Conservation (phyloP, 2,329 filamentous ascomycete genomes). For the Ophiostoma sp. region DNA sequence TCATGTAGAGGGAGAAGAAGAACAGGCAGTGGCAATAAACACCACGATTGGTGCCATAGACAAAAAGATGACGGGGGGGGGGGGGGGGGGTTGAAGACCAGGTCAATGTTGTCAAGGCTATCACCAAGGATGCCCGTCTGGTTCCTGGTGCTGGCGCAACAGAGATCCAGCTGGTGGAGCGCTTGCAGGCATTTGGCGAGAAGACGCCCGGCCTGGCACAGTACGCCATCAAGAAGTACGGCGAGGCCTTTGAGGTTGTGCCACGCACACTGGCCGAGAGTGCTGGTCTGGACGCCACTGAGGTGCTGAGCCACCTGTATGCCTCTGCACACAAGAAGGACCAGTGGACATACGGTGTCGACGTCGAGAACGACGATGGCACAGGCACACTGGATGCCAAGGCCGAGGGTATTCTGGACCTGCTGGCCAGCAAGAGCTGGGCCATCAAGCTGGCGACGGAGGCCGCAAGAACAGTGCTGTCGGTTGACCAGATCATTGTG, state of each 20-base stretch:
- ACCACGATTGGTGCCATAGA: too few relatives aligned
- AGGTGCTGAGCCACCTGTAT: constrained; percentile 86
- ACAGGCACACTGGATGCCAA: constrained; percentile 80
- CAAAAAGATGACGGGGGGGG: not conserved
- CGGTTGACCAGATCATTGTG: constrained; percentile 98
- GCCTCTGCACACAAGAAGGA: constrained; percentile 87
- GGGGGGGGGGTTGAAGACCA: not conserved
- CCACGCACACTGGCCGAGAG: constrained; percentile 91
- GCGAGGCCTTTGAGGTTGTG: constrained; percentile 95
- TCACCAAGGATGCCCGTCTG: constrained; percentile 84
- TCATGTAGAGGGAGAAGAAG: too few relatives aligned
- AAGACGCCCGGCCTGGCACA: constrained; percentile 89
- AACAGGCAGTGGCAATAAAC: too few relatives aligned
- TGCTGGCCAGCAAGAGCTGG: constrained; percentile 90
- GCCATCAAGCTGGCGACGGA: constrained; percentile 96
- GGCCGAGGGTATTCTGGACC: constrained; percentile 83
- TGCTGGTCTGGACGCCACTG: constrained; percentile 93
- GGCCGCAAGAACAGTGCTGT: constrained; percentile 85
- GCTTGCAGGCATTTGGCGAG: constrained; percentile 83
- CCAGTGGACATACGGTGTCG: constrained; percentile 85
- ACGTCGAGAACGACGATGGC: constrained; percentile 81
- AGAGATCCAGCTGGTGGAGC: constrained; percentile 88
- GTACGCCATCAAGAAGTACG: constrained; percentile 96
- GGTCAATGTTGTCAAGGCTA: constrained; percentile 67
- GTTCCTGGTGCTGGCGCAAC: constrained; percentile 92